Evolutionary conservation across 106 monocot genomes (phyloP), one percentile per base, ranked within the genome.

Genomic region (Dioscorea dumetorum): DNA sequence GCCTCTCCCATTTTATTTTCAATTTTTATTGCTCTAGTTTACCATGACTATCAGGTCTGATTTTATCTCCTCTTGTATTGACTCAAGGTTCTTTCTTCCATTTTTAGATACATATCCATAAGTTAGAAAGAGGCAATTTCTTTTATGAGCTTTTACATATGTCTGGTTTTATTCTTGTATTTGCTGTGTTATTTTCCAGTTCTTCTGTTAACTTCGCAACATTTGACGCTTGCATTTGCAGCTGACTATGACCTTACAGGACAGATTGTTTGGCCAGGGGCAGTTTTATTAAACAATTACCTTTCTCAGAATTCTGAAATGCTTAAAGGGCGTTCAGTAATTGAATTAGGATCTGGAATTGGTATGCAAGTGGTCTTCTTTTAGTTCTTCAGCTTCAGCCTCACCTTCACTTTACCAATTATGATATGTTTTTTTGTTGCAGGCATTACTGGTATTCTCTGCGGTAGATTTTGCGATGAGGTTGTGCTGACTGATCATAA

Each of bases 241-340:
- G 91, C 99, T 16, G 99, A 99, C 69, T 99, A 73, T 74, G 92
- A 93, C 78, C 92, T 93, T 61, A 93, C 99, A 13, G 99, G 99
- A 17, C 99, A 99, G 66, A 75, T 99, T 73, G 93, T 99, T 51
- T 99, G 99, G 92, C 99, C 99, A 54, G 99, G 92, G 68, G 92
- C 99, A 58, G 73, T 90, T 15, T 67, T 99, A 61, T 24, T 99
- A 62, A 99, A 93, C 71, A 85, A 87, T 75, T 99, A 87, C 70
- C 78, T 99, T 33, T 93, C 90, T 32, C 50, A 20, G 48, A 90
- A 92, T 73, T 58, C 79, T 52, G 76, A 66, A 48, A 83, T 90
- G 50, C 79, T 99, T 18, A 64, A 84, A 50, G 90, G 79, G 17
- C 49, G 66, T 61, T 83, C 92, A 48, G 66, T 99, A 19, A 93